Conservation (phyloP, 768 basidiomycete genomes). For the Calocera viscosa region DNA sequence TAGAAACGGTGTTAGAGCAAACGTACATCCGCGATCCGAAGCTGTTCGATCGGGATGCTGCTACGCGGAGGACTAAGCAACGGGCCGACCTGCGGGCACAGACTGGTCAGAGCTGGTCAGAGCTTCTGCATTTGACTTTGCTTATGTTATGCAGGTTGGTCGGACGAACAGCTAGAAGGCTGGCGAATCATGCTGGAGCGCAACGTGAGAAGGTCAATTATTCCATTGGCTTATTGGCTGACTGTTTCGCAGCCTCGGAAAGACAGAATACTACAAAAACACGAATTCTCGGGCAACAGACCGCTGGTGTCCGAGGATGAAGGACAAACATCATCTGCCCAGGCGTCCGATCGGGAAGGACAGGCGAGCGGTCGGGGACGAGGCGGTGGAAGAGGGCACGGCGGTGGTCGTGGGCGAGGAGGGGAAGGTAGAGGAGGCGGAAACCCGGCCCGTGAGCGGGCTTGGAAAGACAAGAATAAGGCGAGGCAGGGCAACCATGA, state of each 20-base stretch:
- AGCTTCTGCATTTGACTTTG: neutral
- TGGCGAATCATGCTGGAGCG: conserved; percentile 84
- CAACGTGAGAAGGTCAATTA: conserved; percentile 45
- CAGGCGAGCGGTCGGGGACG: conserved; percentile 23
- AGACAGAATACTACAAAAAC: conserved; percentile 58
- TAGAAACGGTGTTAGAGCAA: conserved; percentile 56
- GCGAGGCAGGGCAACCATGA: conserved; percentile 59
- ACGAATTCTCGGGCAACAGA: conserved; percentile 62
- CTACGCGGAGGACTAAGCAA: conserved; percentile 55
- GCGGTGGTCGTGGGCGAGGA: conserved; percentile 28
- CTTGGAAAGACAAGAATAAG: conserved; percentile 67
- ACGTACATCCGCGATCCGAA: conserved; percentile 65
- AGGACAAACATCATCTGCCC: neutral
- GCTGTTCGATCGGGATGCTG: conserved; percentile 62
- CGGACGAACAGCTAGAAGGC: conserved; percentile 80
- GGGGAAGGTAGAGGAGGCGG: conserved; percentile 18
- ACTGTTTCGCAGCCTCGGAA: conserved; percentile 47
- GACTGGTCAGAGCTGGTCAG: conserved; percentile 40
- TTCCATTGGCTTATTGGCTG: conserved; percentile 2
- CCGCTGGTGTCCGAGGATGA: conserved; percentile 6
- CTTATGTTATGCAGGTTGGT: conserved; percentile 40
- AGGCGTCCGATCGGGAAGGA: conserved; percentile 7
- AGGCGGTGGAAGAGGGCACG: conserved; percentile 29
- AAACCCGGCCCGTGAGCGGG: conserved; percentile 40
- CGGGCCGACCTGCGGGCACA: conserved; percentile 51